Conservation (phyloP, 495 filamentous ascomycete genomes). For the Delitschia confertaspora region DNA sequence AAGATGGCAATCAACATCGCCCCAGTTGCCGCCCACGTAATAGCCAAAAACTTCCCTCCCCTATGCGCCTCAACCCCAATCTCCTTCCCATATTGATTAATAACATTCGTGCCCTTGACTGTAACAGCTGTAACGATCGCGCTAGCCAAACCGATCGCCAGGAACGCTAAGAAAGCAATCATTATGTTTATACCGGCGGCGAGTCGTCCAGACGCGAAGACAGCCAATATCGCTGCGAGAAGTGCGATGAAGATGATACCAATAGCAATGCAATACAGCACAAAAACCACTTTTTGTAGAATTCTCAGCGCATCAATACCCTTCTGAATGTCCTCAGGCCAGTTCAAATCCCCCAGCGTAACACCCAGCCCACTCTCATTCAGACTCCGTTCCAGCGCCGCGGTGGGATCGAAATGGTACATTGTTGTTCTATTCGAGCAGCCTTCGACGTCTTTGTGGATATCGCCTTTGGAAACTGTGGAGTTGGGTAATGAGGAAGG, state of each 20-base stretch:
- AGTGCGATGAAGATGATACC: slow-evolving; percentile 49
- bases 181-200: slow-evolving; percentile 39
- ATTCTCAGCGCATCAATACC: slow-evolving; percentile 45
- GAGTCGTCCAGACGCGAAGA: slow-evolving; percentile 36
- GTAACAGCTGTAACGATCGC: slow-evolving; percentile 53
- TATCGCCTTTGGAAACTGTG: slow-evolving; percentile 32
- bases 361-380: slow-evolving; percentile 44
- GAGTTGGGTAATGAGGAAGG: slow-evolving; percentile 41
- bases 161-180: slow-evolving; percentile 39
- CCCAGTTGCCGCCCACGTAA: slow-evolving; percentile 52
- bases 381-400: slow-evolving; percentile 43
- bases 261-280: slow-evolving; percentile 57
- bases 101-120: slow-evolving; percentile 46
- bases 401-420: slow-evolving; percentile 52
- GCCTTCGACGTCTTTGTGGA: slow-evolving; percentile 45
- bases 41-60: slow-evolving; percentile 48
- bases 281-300: slow-evolving; percentile 44
- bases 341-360: slow-evolving; percentile 48
- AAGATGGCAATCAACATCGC: slow-evolving; percentile 41
- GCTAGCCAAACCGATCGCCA: slow-evolving; percentile 51
- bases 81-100: slow-evolving; percentile 50
- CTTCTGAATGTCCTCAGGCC: slow-evolving; percentile 54
- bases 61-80: slow-evolving; percentile 45
- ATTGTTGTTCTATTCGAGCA: slow-evolving; percentile 54
- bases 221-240: slow-evolving; percentile 39